Conservation (phyloP, 305 asterid species). For the Fraxinus platypoda region DNA sequence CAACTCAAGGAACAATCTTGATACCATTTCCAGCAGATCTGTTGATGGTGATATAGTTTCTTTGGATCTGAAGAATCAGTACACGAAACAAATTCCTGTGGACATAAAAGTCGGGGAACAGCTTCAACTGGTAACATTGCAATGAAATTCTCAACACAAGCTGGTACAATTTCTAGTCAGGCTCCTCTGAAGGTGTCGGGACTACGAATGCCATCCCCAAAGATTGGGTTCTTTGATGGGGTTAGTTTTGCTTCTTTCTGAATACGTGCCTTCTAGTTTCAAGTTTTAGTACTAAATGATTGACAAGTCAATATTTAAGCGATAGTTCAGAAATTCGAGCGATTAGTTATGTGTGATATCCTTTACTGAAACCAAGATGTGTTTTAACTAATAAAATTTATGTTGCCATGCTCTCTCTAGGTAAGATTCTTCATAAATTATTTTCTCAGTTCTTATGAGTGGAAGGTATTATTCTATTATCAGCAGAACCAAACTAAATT, state of each 20-base stretch:
- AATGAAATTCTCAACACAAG: slow-evolving; percentile 40
- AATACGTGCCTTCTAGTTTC: not conserved
- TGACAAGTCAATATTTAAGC: not conserved
- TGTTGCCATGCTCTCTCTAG: slow-evolving; percentile 10
- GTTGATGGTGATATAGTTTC: slow-evolving; percentile 39
- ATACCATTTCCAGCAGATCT: slow-evolving; percentile 56
- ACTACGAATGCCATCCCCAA: slow-evolving; percentile 86
- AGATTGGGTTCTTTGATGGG: slow-evolving; percentile 94
- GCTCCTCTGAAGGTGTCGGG: slow-evolving; percentile 69
- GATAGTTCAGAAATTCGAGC: no score
- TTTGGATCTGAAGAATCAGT: slow-evolving; percentile 33
- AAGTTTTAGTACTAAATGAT: not conserved
- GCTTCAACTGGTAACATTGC: slow-evolving; percentile 27
- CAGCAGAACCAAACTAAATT: slow-evolving; percentile 6
- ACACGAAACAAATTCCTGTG: slow-evolving; percentile 36
- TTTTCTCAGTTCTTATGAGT: not conserved
- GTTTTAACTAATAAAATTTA: not conserved
- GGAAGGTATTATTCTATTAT: no score
- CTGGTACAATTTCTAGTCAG: slow-evolving; percentile 31
- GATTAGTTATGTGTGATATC: no score
- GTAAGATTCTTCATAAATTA: not conserved
- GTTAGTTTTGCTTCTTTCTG: slow-evolving; percentile 41
- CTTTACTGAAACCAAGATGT: not conserved
- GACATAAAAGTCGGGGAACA: slow-evolving; percentile 31
- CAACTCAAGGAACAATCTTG: slow-evolving; percentile 62